phyloP scores from a whole-genome alignment of 768 basidiomycete species.

The Pisolithus sp. region DNA sequence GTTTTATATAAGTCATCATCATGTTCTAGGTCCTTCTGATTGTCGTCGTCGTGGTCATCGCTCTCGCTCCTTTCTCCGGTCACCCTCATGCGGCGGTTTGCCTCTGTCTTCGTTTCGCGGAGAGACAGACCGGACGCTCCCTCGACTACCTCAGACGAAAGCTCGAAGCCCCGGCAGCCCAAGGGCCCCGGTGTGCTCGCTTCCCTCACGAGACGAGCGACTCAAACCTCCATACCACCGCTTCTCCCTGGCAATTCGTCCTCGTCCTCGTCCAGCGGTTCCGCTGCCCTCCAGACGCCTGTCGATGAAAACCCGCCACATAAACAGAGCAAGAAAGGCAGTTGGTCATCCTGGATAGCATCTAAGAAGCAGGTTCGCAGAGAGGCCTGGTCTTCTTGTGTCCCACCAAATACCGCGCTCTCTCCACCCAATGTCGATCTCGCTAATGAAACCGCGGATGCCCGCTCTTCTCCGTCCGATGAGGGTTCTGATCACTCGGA shows the following conservation, averaged over 20 bases:
- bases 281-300: constrained; percentile 48
- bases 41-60: neutral
- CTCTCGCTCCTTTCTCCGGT: constrained; percentile 14
- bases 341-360: constrained; percentile 55
- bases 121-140: constrained; percentile 28
- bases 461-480: constrained; percentile 31
- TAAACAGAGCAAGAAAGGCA: constrained; percentile 36
- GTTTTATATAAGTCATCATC: constrained; percentile 24
- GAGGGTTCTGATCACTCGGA: constrained; percentile 25
- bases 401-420: constrained; percentile 15
- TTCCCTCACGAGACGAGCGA: constrained; percentile 25
- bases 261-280: constrained; percentile 57
- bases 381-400: constrained; percentile 22
- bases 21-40: constrained; percentile 22
- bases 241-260: constrained; percentile 36
- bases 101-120: constrained; percentile 46
- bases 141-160: constrained; percentile 11
- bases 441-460: constrained; percentile 26
- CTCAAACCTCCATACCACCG: constrained; percentile 13
- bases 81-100: constrained; percentile 56
- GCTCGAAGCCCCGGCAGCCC: constrained; percentile 6
- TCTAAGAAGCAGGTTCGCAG: constrained; percentile 27
- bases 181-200: constrained; percentile 15
- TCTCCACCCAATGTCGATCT: constrained; percentile 18
- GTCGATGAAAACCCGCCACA: constrained; percentile 44